A percentile compares a stretch with the other conserved stretches of the same genome.
Evolutionary conservation across 495 filamentous ascomycete species (phyloP).

Genomic region (Recurvomyces mirabilis): DNA sequence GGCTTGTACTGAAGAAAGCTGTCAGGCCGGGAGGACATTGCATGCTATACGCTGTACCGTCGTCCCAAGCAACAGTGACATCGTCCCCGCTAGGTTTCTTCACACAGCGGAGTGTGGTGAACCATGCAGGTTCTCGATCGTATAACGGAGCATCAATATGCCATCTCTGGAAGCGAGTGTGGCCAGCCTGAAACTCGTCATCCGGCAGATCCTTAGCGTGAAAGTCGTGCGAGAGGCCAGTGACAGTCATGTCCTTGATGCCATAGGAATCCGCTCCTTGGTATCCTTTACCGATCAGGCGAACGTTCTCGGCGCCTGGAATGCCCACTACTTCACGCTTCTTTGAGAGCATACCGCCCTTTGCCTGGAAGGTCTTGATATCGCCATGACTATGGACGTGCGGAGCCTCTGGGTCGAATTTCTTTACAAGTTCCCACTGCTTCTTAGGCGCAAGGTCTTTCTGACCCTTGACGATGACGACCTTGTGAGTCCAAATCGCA

Average conservation of each 20-base stretch:
- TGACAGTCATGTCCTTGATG: constrained; percentile 30
- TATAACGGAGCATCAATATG: constrained; percentile 38
- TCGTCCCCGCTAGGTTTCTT: constrained; percentile 13
- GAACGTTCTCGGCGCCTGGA: constrained; percentile 35
- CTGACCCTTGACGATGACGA: constrained; percentile 33
- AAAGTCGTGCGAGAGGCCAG: constrained; percentile 31
- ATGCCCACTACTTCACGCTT: constrained; percentile 30
- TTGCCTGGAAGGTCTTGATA: constrained; percentile 27
- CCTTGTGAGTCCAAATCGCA: constrained; percentile 33
- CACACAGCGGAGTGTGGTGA: constrained; percentile 34
- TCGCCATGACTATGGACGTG: constrained; percentile 33
- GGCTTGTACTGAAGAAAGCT: constrained; percentile 1
- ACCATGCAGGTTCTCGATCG: constrained; percentile 34
- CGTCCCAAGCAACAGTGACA: neutral
- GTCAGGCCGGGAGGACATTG: neutral
- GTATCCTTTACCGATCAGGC: constrained; percentile 35
- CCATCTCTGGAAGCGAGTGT: constrained; percentile 35
- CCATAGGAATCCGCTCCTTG: constrained; percentile 36
- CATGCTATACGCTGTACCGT: neutral
- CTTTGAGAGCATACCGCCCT: constrained; percentile 24
- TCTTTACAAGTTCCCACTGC: constrained; percentile 35
- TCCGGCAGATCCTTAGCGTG: constrained; percentile 23
- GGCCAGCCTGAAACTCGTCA: constrained; percentile 23
- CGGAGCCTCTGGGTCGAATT: constrained; percentile 31
- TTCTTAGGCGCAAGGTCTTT: constrained; percentile 30